Evolutionary conservation across 352 stramenopile species (phyloP).

Genomic region (Phytophthora kernoviae): DNA sequence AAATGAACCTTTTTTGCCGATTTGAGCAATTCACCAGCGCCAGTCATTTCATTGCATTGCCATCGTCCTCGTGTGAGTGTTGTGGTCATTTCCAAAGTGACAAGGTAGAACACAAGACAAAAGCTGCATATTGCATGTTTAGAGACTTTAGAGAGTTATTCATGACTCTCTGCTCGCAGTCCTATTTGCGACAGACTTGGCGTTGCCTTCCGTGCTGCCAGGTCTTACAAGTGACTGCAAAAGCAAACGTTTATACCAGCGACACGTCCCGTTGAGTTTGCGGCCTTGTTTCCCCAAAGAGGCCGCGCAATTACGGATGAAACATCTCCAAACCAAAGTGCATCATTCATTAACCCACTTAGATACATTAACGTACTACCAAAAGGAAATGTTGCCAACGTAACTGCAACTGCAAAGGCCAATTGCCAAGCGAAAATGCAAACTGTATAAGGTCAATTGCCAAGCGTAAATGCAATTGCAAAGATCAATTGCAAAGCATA

Average conservation of each 20-base stretch:
- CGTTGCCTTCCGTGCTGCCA: constrained; percentile 58
- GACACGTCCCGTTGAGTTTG: constrained; percentile 86
- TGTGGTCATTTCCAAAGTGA: constrained; percentile 20
- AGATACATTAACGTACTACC: background rate
- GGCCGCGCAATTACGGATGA: constrained; percentile 84
- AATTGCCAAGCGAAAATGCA: background rate
- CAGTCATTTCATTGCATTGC: background rate
- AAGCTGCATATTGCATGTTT: constrained; percentile 15
- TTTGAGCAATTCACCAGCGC: background rate
- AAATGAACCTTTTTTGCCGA: background rate
- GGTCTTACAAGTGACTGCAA: constrained; percentile 89
- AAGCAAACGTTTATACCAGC: constrained; percentile 86
- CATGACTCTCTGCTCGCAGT: constrained; percentile 63
- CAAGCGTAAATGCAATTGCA: background rate
- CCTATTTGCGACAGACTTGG: constrained; percentile 88
- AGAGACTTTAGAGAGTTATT: no score
- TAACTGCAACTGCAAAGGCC: background rate
- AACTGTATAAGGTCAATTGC: no score
- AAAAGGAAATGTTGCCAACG: background rate
- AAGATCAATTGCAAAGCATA: background rate
- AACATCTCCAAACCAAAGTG: constrained; percentile 39
- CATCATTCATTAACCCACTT: background rate
- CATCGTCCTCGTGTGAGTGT: background rate
- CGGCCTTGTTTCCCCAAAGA: constrained; percentile 66
- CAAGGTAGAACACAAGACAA: constrained; percentile 3